Percentiles rank a stretch among this genome's conserved stretches.
Evolutionary conservation across 805 yeast genomes (phyloP).

Genomic region (Blastobotrys peoriensis): DNA sequence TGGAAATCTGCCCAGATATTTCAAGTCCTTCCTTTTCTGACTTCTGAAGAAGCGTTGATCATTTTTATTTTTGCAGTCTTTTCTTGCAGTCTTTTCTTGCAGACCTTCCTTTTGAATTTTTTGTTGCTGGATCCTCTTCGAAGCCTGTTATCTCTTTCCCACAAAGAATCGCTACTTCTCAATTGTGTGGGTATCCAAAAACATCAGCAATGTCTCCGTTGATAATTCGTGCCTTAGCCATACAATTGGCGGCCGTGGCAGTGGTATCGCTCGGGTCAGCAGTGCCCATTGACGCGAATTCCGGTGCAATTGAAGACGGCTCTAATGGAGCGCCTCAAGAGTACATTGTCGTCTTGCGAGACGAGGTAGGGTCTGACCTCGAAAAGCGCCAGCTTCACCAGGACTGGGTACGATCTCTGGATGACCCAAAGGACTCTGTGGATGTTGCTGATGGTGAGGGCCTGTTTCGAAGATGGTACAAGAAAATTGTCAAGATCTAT

Average conservation of each 20-base stretch:
- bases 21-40: not conserved
- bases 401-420: constrained; percentile 13
- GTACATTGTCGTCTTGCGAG: constrained; percentile 16
- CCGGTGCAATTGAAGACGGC: not conserved
- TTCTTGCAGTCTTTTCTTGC: too few relatives aligned
- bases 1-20: not conserved
- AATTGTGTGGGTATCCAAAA: too few relatives aligned
- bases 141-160: too few relatives aligned
- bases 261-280: not conserved
- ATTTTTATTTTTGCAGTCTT: constrained; percentile 2
- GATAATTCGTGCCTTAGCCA: not conserved
- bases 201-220: not conserved
- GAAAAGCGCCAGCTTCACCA: constrained; percentile 6
- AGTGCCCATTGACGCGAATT: not conserved
- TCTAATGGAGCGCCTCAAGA: constrained; percentile 3
- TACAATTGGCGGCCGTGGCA: not conserved
- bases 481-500: constrained; percentile 8
- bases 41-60: too few relatives aligned
- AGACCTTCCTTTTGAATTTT: too few relatives aligned
- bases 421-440: too few relatives aligned
- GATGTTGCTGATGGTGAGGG: too few relatives aligned
- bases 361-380: not conserved
- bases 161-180: too few relatives aligned
- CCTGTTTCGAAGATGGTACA: constrained; percentile 12
- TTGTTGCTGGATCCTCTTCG: too few relatives aligned